A percentile compares a stretch with the other conserved stretches of the same genome.
Conservation (phyloP, 148 eudicot genomes). For the Hydrangea macrophylla region DNA sequence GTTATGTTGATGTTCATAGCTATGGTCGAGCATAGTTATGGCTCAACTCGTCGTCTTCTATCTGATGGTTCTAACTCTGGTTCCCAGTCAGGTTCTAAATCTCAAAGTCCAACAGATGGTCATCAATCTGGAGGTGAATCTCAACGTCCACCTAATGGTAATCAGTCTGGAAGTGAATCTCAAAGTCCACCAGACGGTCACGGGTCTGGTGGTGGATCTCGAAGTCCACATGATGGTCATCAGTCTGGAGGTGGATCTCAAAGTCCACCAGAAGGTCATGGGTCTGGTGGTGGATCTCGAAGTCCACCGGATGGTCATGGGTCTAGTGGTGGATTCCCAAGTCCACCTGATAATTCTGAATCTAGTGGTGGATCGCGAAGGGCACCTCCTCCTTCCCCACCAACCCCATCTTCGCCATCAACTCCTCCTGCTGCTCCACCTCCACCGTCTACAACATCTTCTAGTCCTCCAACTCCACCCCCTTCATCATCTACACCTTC, state of each 20-base stretch:
- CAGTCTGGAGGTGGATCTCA: too few species aligned
- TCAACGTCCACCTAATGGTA: background rate
- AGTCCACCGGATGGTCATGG: too few species aligned
- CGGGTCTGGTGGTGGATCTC: background rate
- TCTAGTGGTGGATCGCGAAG: too few species aligned
- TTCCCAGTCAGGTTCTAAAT: background rate
- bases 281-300: too few species aligned
- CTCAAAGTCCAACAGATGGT: slow-evolving; percentile 1
- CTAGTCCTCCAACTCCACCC: slow-evolving; percentile 4
- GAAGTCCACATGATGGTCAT: too few species aligned
- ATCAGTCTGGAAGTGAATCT: background rate
- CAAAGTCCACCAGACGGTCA: background rate
- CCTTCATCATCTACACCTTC: slow-evolving; percentile 18
- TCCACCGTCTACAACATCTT: slow-evolving; percentile 2
- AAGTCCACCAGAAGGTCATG: too few species aligned
- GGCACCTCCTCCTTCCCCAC: background rate
- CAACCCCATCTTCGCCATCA: slow-evolving; percentile 1
- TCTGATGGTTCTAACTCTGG: background rate
- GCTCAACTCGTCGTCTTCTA: too few species aligned
- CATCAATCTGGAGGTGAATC: background rate
- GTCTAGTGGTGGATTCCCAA: too few species aligned
- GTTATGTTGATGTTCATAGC: slow-evolving; percentile 26
- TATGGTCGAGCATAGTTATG: slow-evolving; percentile 8
- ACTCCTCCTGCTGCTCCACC: slow-evolving; percentile 16
- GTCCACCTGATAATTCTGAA: too few species aligned